These are phyloP conservation scores for Sindora glabra DNA, from an alignment of 306 rosid species.

Conservation along the genomic window DNA sequence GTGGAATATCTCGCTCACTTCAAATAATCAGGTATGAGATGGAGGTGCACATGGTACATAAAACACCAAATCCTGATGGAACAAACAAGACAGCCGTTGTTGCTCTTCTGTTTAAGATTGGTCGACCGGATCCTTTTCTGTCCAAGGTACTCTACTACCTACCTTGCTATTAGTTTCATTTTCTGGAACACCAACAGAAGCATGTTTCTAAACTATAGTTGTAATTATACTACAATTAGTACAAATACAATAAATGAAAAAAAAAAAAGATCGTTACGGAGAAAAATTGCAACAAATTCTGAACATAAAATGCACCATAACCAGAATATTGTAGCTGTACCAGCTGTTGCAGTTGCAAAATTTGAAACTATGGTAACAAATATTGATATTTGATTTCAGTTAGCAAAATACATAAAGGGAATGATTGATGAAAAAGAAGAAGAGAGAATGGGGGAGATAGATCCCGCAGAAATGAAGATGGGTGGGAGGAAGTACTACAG, in stretches of 20 bases:
- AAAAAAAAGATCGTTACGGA: too few relatives aligned
- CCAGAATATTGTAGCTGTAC: too few relatives aligned
- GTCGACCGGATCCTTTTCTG: slow-evolving; percentile 45
- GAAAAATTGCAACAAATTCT: too few relatives aligned
- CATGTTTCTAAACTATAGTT: not conserved
- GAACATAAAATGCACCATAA: too few relatives aligned
- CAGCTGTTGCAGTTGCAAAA: too few relatives aligned
- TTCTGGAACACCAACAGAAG: too few relatives aligned
- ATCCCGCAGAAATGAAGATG: slow-evolving; percentile 31
- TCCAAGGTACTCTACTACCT: slow-evolving; percentile 27
- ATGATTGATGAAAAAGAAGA: slow-evolving; percentile 19
- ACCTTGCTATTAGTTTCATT: too few relatives aligned
- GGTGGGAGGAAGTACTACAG: slow-evolving; percentile 34
- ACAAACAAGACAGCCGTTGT: slow-evolving; percentile 38
- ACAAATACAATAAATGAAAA: not conserved
- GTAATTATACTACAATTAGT: not conserved
- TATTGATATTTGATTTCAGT: slow-evolving; percentile 21
- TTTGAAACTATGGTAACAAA: not conserved
- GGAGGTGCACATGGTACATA: slow-evolving; percentile 71
- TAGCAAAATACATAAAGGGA: slow-evolving; percentile 15
- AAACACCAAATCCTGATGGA: slow-evolving; percentile 21
- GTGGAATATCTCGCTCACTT: not conserved
- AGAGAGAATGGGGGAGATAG: slow-evolving; percentile 26
- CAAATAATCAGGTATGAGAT: slow-evolving; percentile 39
- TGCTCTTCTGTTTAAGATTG: slow-evolving; percentile 44